A percentile compares a stretch with the other conserved stretches of the same genome.
Evolutionary conservation across 345 rosid genomes (phyloP).

Genomic region (rapeseed (Brassica napus)): DNA sequence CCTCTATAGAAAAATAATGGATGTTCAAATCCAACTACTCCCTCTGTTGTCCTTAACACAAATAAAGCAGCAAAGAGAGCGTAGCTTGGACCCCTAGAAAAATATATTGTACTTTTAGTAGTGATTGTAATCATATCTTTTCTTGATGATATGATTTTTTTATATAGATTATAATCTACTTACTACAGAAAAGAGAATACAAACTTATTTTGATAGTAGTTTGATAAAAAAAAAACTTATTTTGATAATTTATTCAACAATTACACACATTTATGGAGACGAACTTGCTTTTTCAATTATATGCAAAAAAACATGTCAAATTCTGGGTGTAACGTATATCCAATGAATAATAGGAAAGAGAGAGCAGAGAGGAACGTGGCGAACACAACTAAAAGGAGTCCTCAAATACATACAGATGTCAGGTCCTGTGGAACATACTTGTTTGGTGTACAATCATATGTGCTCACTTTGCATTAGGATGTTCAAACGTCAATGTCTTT

Average conservation of each 20-base stretch:
- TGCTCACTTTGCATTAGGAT: constrained; percentile 13
- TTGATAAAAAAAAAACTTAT: neutral
- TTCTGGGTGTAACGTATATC: constrained; percentile 18
- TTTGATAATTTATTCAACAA: neutral
- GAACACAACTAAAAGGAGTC: constrained; percentile 27
- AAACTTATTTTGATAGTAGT: neutral
- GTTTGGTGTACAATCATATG: constrained; percentile 19
- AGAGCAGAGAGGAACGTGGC: constrained; percentile 30
- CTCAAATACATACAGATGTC: constrained; percentile 19
- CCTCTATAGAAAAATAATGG: neutral
- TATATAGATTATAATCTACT: neutral
- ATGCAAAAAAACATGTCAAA: constrained; percentile 23
- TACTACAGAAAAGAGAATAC: neutral
- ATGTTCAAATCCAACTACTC: neutral
- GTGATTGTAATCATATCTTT: neutral
- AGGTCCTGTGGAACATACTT: constrained; percentile 14
- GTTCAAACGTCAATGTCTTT: constrained; percentile 3
- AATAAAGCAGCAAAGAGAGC: neutral
- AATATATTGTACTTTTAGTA: neutral
- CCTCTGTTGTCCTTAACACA: neutral
- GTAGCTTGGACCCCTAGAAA: neutral
- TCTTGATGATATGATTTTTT: neutral
- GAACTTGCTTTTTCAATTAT: neutral
- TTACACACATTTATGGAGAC: neutral
- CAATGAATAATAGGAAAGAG: constrained; percentile 22